These are phyloP conservation scores for Quercus parvula DNA, from an alignment of 306 rosid species.

Conservation along the genomic window DNA sequence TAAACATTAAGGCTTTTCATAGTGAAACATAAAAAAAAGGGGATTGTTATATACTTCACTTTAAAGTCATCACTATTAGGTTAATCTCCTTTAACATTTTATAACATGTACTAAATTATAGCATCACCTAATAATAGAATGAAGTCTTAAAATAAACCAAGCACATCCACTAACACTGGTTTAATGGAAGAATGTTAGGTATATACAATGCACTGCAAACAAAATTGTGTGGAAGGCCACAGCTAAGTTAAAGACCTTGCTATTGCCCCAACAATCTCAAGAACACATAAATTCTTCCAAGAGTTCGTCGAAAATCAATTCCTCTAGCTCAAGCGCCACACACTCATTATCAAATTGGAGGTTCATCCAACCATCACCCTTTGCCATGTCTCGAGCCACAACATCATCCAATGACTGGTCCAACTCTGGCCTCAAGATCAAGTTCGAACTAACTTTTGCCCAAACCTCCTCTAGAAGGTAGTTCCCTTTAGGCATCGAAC, in stretches of 20 bases:
- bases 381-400: slow-evolving; percentile 55
- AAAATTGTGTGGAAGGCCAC: slow-evolving; percentile 3
- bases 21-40: too few species aligned
- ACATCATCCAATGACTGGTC: slow-evolving; percentile 76
- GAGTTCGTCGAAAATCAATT: slow-evolving; percentile 62
- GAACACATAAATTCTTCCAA: slow-evolving; percentile 61
- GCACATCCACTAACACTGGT: too few species aligned
- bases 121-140: too few species aligned
- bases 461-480: slow-evolving; percentile 55
- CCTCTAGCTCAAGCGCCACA: slow-evolving; percentile 74
- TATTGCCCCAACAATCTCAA: slow-evolving; percentile 11
- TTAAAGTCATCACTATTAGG: too few species aligned
- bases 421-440: slow-evolving; percentile 72
- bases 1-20: too few species aligned
- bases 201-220: background rate
- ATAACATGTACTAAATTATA: too few species aligned
- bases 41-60: too few species aligned
- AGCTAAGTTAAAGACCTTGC: background rate
- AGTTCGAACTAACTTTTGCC: slow-evolving; percentile 31
- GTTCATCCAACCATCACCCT: slow-evolving; percentile 68
- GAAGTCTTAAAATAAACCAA: too few species aligned
- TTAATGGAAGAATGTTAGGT: background rate
- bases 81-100: too few species aligned
- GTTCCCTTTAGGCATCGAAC: slow-evolving; percentile 50
- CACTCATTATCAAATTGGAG: slow-evolving; percentile 65